phyloP scores from a whole-genome alignment of 805 yeast genomes.

The Trichomonascus vanleenenianus region DNA sequence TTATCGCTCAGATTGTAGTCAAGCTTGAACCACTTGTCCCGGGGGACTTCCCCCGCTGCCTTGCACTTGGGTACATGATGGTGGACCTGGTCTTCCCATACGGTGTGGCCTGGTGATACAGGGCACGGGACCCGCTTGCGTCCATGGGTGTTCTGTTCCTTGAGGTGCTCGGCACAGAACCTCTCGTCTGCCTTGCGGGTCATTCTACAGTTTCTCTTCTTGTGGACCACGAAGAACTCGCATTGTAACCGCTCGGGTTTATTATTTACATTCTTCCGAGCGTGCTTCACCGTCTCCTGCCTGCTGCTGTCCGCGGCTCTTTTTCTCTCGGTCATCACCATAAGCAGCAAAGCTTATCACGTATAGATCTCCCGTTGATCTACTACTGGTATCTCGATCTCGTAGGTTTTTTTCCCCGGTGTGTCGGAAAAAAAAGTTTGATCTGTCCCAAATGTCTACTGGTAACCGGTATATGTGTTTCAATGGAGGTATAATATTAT shows the following conservation, averaged over 20 bases:
- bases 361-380: no score
- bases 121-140: constrained; percentile 62
- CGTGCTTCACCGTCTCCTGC: not conserved
- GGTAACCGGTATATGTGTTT: no score
- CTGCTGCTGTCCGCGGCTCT: not conserved
- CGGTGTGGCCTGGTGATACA: constrained; percentile 63
- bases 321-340: not conserved
- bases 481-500: no score
- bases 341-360: not conserved
- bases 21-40: constrained; percentile 43
- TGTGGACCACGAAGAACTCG: constrained; percentile 25
- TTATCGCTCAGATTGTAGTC: constrained; percentile 37
- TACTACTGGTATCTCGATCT: no score
- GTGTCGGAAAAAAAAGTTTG: not conserved
- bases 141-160: constrained; percentile 17
- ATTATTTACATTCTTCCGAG: not conserved
- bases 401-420: no score
- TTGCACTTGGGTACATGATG: constrained; percentile 55
- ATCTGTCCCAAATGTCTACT: not conserved
- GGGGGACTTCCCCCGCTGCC: constrained; percentile 23
- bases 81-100: constrained; percentile 52
- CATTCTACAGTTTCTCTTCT: constrained; percentile 52
- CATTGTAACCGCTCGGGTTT: constrained; percentile 12
- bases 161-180: constrained; percentile 59
- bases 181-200: constrained; percentile 42